Evolutionary conservation across 1,284 basidiomycete species (phyloP).

Genomic region (Phellinidium pouzarii): DNA sequence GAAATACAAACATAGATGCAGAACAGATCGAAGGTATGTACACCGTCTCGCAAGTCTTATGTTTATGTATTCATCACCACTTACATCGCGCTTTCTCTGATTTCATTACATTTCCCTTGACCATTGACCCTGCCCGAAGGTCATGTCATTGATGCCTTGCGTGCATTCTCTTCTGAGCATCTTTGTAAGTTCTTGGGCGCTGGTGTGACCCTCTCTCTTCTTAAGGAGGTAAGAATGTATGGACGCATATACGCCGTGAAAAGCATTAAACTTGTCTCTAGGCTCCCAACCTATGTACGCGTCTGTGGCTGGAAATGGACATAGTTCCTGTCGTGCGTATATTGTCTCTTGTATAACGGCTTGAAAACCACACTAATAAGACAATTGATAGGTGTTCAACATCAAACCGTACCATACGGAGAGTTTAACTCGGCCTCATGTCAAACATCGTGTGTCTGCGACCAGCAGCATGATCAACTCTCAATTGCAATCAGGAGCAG

Average conservation of each 20-base stretch:
- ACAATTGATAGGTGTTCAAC: slow-evolving; percentile 46
- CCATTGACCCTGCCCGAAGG: no score
- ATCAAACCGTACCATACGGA: slow-evolving; percentile 77
- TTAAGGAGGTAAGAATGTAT: slow-evolving; percentile 25
- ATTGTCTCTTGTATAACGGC: neutral
- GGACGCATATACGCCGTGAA: neutral
- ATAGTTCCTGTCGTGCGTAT: slow-evolving; percentile 58
- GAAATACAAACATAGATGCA: slow-evolving; percentile 39
- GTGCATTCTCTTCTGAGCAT: slow-evolving; percentile 65
- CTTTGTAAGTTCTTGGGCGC: slow-evolving; percentile 77
- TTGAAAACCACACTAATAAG: neutral
- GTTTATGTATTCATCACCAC: neutral
- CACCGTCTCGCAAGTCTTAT: neutral
- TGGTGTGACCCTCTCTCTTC: slow-evolving; percentile 43
- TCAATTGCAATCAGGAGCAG: slow-evolving; percentile 63
- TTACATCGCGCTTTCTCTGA: neutral
- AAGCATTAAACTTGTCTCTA: slow-evolving; percentile 24
- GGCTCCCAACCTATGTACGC: slow-evolving; percentile 70
- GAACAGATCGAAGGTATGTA: slow-evolving; percentile 35
- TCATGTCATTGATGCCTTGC: slow-evolving; percentile 52
- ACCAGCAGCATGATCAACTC: slow-evolving; percentile 43
- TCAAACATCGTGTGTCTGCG: slow-evolving; percentile 73
- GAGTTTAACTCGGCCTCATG: slow-evolving; percentile 61
- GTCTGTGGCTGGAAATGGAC: slow-evolving; percentile 69
- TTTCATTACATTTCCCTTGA: neutral